Percentiles rank a stretch among this genome's conserved stretches.
Conservation (phyloP, 768 basidiomycete genomes). For the Kwoniella dendrophila region DNA sequence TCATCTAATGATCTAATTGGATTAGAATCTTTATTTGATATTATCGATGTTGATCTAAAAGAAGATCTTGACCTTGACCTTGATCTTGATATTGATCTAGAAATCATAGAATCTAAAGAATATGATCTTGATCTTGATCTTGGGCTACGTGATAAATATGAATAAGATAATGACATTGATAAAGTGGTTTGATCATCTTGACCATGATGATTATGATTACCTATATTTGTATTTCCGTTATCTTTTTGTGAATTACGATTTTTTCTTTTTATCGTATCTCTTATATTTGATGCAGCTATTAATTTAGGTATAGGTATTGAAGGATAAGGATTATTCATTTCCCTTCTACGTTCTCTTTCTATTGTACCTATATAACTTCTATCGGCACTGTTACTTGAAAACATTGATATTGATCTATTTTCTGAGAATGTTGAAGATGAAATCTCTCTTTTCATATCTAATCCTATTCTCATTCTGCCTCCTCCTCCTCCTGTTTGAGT, state of each 20-base stretch:
- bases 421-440: conserved; percentile 20
- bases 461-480: background rate
- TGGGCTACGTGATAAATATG: conserved; percentile 13
- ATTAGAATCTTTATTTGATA: conserved; percentile 1
- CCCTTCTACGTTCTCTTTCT: conserved; percentile 28
- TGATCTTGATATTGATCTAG: background rate
- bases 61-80: too few species aligned
- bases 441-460: background rate
- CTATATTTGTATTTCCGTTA: too few species aligned
- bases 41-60: too few species aligned
- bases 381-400: conserved; percentile 2
- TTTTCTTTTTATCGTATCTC: conserved; percentile 1
- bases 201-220: background rate
- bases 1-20: too few species aligned
- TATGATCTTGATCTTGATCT: conserved; percentile 12
- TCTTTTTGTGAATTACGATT: too few species aligned
- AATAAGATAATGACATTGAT: conserved; percentile 17
- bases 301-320: conserved; percentile 34
- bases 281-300: background rate
- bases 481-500: conserved; percentile 8
- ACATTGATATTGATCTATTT: conserved; percentile 23
- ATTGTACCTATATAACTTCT: conserved; percentile 6
- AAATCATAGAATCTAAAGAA: conserved; percentile 12
- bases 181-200: conserved; percentile 13
- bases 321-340: conserved; percentile 50